Evolutionary conservation across 2,329 filamentous ascomycete species (phyloP).

Genomic region (Microcera coccophila): DNA sequence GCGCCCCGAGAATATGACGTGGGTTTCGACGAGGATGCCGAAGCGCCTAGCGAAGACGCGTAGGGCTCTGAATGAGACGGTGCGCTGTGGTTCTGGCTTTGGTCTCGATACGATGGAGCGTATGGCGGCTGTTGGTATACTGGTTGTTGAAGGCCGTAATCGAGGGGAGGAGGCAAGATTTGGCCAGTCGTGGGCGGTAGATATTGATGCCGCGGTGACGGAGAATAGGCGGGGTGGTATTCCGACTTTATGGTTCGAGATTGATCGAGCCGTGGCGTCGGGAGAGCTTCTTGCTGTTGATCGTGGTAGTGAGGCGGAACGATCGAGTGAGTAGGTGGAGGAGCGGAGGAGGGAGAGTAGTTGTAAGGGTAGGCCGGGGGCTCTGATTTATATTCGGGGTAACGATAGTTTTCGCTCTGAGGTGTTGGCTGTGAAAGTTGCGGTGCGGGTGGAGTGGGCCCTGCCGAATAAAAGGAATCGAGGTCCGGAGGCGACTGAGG

Average conservation of each 20-base stretch:
- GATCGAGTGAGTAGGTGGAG: slow-evolving; percentile 20
- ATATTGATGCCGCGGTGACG: slow-evolving; percentile 17
- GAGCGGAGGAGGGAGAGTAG: slow-evolving; percentile 25
- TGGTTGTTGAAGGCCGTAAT: slow-evolving; percentile 1
- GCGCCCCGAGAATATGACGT: slow-evolving; percentile 10
- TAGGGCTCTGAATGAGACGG: slow-evolving; percentile 16
- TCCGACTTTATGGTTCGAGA: slow-evolving; percentile 18
- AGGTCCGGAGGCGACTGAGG: slow-evolving; percentile 59
- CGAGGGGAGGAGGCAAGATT: slow-evolving; percentile 5
- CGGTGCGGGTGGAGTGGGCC: slow-evolving; percentile 34
- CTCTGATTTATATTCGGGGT: slow-evolving; percentile 33
- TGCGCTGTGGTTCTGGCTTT: slow-evolving; percentile 8
- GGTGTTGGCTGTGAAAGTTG: slow-evolving; percentile 13
- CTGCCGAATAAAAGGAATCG: slow-evolving; percentile 49
- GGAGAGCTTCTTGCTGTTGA: slow-evolving; percentile 21
- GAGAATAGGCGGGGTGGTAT: slow-evolving; percentile 20
- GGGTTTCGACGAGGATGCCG: slow-evolving; percentile 8
- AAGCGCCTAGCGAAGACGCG: slow-evolving; percentile 8
- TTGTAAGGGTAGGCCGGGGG: slow-evolving; percentile 25
- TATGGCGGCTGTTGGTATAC: slow-evolving; percentile 15
- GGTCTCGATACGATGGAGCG: slow-evolving; percentile 13
- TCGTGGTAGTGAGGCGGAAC: slow-evolving; percentile 15
- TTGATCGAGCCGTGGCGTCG: slow-evolving; percentile 24
- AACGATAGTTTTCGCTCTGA: slow-evolving; percentile 16
- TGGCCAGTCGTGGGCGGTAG: slow-evolving; percentile 10